These are phyloP conservation scores for Microdochium paspali DNA, from an alignment of 2,329 filamentous ascomycete species.

Conservation along the genomic window DNA sequence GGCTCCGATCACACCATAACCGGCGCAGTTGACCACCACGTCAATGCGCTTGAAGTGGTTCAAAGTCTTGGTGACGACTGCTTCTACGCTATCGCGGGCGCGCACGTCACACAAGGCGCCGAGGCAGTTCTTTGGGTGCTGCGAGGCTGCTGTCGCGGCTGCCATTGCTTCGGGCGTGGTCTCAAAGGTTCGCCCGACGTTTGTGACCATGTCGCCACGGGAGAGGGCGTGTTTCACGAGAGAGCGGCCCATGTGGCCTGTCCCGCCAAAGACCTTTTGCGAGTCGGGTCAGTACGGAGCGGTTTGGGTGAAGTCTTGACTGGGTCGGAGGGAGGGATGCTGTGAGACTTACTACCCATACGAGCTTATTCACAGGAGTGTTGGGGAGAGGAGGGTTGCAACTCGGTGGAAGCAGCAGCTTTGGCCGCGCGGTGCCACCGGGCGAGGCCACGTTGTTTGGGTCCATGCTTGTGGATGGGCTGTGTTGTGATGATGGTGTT, in stretches of 20 bases:
- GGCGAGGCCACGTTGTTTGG: not conserved
- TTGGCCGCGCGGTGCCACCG: slow-evolving; percentile 16
- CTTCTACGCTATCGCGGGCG: slow-evolving; percentile 65
- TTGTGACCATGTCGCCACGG: slow-evolving; percentile 75
- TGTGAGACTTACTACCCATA: slow-evolving; percentile 79
- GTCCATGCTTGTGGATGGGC: not conserved
- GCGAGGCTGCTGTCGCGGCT: slow-evolving; percentile 60
- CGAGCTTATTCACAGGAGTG: slow-evolving; percentile 62
- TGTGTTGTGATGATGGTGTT: too few relatives aligned
- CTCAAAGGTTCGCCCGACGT: slow-evolving; percentile 76
- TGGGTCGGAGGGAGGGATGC: too few relatives aligned
- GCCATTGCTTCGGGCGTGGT: slow-evolving; percentile 34
- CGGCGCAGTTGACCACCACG: slow-evolving; percentile 86
- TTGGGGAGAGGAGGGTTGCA: slow-evolving; percentile 73
- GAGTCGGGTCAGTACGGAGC: too few relatives aligned
- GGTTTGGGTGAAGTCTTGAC: too few relatives aligned
- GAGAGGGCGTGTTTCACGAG: slow-evolving; percentile 74
- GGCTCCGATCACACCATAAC: slow-evolving; percentile 89
- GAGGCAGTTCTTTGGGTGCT: slow-evolving; percentile 63
- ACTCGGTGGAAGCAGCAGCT: slow-evolving; percentile 63
- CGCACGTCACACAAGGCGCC: slow-evolving; percentile 87
- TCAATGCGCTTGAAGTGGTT: slow-evolving; percentile 74
- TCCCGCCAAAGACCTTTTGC: slow-evolving; percentile 86
- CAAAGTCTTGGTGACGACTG: slow-evolving; percentile 61
- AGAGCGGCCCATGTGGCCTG: slow-evolving; percentile 92